Evolutionary conservation across 2,329 filamentous ascomycete genomes (phyloP).

Genomic region (Fusarium stilboides): DNA sequence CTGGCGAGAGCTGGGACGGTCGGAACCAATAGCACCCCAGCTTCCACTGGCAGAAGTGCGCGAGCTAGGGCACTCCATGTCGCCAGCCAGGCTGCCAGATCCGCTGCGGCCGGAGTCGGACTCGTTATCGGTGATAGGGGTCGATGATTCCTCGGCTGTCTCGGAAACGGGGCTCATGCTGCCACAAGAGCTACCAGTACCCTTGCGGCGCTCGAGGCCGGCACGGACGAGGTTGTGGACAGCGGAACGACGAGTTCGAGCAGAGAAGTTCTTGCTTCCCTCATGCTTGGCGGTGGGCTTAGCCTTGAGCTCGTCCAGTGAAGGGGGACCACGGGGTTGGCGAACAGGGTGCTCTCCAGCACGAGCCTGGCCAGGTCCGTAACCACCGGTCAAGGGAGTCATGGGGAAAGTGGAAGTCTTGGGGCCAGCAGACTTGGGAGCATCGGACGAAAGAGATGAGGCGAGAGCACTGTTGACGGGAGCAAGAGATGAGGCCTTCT

Average conservation of each 20-base stretch:
- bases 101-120: slow-evolving; percentile 80
- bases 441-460: slow-evolving; percentile 60
- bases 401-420: slow-evolving; percentile 86
- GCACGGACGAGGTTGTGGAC: slow-evolving; percentile 93
- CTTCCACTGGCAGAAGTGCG: slow-evolving; percentile 81
- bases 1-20: slow-evolving; percentile 81
- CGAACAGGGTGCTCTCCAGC: slow-evolving; percentile 95
- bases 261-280: slow-evolving; percentile 97
- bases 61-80: slow-evolving; percentile 78
- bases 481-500: slow-evolving; percentile 86
- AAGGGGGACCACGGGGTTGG: slow-evolving; percentile 92
- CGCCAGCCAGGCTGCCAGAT: slow-evolving; percentile 85
- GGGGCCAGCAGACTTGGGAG: slow-evolving; percentile 75
- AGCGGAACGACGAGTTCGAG: slow-evolving; percentile 91
- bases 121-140: slow-evolving; percentile 80
- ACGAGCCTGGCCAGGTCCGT: slow-evolving; percentile 92
- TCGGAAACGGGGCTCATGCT: slow-evolving; percentile 94
- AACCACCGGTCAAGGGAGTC: slow-evolving; percentile 86
- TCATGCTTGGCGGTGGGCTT: slow-evolving; percentile 95
- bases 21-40: slow-evolving; percentile 87
- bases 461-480: slow-evolving; percentile 68
- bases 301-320: slow-evolving; percentile 88
- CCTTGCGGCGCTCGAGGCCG: slow-evolving; percentile 86
- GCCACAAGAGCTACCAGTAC: slow-evolving; percentile 78
- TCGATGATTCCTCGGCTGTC: slow-evolving; percentile 76